Evolutionary conservation across 805 yeast species (phyloP).

Genomic region (Kodamaea kaohsiungensis): DNA sequence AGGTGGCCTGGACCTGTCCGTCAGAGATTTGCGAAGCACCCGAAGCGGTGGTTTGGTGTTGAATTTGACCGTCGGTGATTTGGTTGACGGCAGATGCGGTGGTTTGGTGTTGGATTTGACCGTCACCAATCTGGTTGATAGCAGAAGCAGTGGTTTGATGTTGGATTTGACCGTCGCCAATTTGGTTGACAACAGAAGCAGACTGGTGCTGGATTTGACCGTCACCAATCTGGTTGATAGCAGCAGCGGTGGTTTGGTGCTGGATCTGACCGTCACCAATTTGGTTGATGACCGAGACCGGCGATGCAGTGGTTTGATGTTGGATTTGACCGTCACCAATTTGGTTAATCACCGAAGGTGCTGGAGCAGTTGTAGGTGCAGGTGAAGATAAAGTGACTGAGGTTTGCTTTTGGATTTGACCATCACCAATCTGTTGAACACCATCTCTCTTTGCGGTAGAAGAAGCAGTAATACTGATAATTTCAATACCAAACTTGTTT

Average conservation of each 20-base stretch:
- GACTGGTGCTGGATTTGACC: constrained; percentile 30
- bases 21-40: constrained; percentile 30
- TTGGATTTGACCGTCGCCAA: constrained; percentile 51
- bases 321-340: constrained; percentile 28
- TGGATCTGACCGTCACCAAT: constrained; percentile 51
- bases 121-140: constrained; percentile 42
- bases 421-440: constrained; percentile 46
- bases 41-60: constrained; percentile 25
- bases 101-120: constrained; percentile 30
- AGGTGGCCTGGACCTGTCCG: constrained; percentile 33
- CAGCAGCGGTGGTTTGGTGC: constrained; percentile 29
- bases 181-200: constrained; percentile 37
- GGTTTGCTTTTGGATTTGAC: constrained; percentile 51
- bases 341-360: constrained; percentile 39
- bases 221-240: constrained; percentile 24
- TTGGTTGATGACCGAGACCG: constrained; percentile 40
- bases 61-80: constrained; percentile 44
- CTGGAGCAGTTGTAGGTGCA: constrained; percentile 15
- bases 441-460: constrained; percentile 33
- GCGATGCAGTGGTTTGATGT: constrained; percentile 44
- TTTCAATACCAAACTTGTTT: constrained; percentile 7
- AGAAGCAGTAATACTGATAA: constrained; percentile 23
- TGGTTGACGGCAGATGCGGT: constrained; percentile 34
- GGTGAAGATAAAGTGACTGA: constrained; percentile 35
- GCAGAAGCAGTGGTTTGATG: constrained; percentile 31